Evolutionary conservation across 2,329 filamentous ascomycete species (phyloP).

Genomic region (Scopulariopsis brevicaulis): DNA sequence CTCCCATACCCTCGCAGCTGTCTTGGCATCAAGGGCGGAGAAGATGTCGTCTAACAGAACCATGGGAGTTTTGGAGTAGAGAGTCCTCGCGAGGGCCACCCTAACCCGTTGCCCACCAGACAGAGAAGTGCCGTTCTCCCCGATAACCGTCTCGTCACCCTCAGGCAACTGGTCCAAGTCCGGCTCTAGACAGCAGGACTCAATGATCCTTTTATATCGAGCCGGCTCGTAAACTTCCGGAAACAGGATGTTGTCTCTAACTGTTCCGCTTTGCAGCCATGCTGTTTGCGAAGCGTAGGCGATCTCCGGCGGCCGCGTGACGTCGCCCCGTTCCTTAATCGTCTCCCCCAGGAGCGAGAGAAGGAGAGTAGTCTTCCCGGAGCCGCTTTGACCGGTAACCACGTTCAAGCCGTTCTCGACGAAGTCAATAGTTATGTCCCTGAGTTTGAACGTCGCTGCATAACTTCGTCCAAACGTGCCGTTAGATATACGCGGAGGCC

Average conservation of each 20-base stretch:
- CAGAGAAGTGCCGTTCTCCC: constrained; percentile 41
- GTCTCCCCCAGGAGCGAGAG: constrained; percentile 44
- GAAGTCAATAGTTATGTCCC: constrained; percentile 37
- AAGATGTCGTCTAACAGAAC: constrained; percentile 49
- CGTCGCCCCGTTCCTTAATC: constrained; percentile 31
- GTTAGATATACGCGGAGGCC: constrained; percentile 31
- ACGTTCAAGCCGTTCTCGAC: constrained; percentile 42
- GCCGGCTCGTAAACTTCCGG: constrained; percentile 34
- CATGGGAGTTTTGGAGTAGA: constrained; percentile 44
- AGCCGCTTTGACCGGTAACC: constrained; percentile 40
- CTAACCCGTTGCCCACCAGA: constrained; percentile 46
- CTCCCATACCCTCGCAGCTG: constrained; percentile 42
- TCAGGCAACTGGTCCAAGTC: constrained; percentile 39
- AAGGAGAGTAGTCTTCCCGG: constrained; percentile 45
- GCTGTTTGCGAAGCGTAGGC: constrained; percentile 46
- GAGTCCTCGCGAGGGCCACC: constrained; percentile 41
- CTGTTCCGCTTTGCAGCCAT: constrained; percentile 46
- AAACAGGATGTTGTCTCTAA: constrained; percentile 44
- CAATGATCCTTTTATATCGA: constrained; percentile 43
- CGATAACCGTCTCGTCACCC: constrained; percentile 39
- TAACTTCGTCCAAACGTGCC: constrained; percentile 38
- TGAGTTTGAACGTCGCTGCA: constrained; percentile 35
- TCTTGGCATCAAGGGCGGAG: constrained; percentile 47
- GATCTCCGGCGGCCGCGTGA: constrained; percentile 37
- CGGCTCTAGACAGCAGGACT: constrained; percentile 39